These are phyloP conservation scores for Fusarium multiceps DNA, from an alignment of 2,329 filamentous ascomycete genomes.

Conservation along the genomic window DNA sequence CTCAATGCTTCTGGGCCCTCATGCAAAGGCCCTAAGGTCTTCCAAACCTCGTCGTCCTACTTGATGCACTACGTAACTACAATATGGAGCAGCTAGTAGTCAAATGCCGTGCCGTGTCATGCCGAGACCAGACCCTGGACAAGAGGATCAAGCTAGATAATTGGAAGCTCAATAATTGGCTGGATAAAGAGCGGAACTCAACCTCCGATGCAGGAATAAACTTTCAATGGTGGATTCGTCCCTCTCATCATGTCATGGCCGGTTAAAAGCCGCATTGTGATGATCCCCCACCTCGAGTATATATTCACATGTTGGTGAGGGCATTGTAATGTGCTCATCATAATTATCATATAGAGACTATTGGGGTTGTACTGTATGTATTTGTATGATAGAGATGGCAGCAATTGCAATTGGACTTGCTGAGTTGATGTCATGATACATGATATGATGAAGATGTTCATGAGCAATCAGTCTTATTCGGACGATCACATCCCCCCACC, in stretches of 20 bases:
- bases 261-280: conserved; percentile 39
- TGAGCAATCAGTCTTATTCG: conserved; percentile 3
- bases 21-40: too few relatives aligned
- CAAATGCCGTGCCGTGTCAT: conserved; percentile 10
- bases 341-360: not conserved
- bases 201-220: conserved; percentile 18
- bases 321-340: not conserved
- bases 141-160: conserved; percentile 16
- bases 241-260: conserved; percentile 21
- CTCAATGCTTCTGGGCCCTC: too few relatives aligned
- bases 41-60: not conserved
- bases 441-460: conserved; percentile 15
- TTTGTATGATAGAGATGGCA: not conserved
- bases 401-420: not conserved
- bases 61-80: not conserved
- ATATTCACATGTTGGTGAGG: conserved; percentile 9
- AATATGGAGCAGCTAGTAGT: not conserved
- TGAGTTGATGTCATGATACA: conserved; percentile 21
- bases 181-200: conserved; percentile 5
- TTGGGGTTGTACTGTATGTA: accelerated
- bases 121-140: conserved; percentile 3
- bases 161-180: conserved; percentile 23
- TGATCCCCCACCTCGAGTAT: conserved; percentile 10
- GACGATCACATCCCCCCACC: conserved; percentile 18
- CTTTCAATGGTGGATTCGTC: conserved; percentile 1